Evolutionary conservation across 2,329 filamentous ascomycete genomes (phyloP), one percentile per base, ranked within the genome.

Genomic region (Pseudocercospora vitis): DNA sequence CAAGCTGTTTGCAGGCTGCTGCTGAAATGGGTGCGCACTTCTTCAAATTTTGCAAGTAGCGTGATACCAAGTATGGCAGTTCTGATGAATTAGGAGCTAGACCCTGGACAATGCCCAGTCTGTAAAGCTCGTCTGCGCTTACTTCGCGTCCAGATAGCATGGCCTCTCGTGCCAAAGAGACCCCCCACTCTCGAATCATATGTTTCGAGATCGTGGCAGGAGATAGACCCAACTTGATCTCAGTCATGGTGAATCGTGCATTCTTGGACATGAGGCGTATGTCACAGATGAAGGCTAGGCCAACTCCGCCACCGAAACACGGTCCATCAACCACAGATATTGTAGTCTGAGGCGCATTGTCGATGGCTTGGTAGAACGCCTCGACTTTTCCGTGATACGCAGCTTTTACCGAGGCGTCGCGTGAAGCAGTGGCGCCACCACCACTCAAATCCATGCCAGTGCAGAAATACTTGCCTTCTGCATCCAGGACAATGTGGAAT

Each of bases 121-220:
- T 33, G 1, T 51, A 29, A 16, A 62, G 50, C 31, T 62, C 60
- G 7, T 55, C 52, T 1, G 57, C 45, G 12, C 26, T 47, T 7
- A 60, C 53, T 44, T 52, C 50, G 31, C 58, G 45, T 1, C 52
- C 60, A 28, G 52, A 46, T 1, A 62, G 48, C 45, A 60, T 58
- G 12, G 57, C 57, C 50, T 60, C 60, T 6, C 61, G 49, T 3
- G 44, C 31, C 33, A 62, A 56, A 18, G 61, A 33, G 1, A 57
- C 49, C 0, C 59, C 59, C 57, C 52, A 58, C 47, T 62, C 58
- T 6, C 58, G 50, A 21, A 57, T 48, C 55, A 62, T 55, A 28
- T 58, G 59, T 32, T 48, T 58, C 26, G 60, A 63, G 7, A 63
- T 61, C n/a, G 53, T 59, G 3, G 60, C 60, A 5, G 60, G 60